Base-by-base conservation (phyloP, 805 yeast species). In the Candida railenensis region DNA sequence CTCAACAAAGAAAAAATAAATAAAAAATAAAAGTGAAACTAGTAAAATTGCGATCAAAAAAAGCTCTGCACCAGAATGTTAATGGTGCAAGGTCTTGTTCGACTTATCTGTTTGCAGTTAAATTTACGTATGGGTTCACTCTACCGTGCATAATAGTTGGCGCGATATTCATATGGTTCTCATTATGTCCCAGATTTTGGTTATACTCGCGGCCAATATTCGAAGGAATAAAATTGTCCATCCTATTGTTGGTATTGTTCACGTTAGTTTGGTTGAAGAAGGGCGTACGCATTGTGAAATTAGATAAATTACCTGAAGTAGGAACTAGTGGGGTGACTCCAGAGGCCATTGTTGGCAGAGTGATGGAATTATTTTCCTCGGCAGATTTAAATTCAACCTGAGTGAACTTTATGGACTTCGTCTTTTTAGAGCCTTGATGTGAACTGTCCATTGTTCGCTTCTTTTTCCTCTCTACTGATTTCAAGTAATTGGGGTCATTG, bases 401-500 rank as follows among this genome's bases (percentile, higher is more conserved):
- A 20, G 22, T 36, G 12, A 36, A 36, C 39, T 36, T 36, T 4
- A 20, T 12, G 4, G 22, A 4, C 19, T 36, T 36, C 5, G n/a
- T 36, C 7, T 19, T 36, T 12, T 16, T 36, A 11, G 5, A 7
- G 5, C 30, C 30, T 11, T 25, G 5, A 11, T 25, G 9, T 5
- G 5, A 11, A 8, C 15, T 15, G 16, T 33, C 15, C 4, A 33
- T 8, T 33, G n/a, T 33, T 15, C 36, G 5, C 22, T 37, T 37
- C 16, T 21, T 21, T 21, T 37, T n/a, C 16, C 40, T 37, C 5
- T 37, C 40, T 9, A 37, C 16, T 20, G 34, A 51, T 43, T 49
- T 52, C 38, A 45, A 22, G 41, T 54, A 58, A 15, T 34, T 49
- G 4, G 63, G 56, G 38, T 60, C 64, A 46, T 58, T 58, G 4